A percentile compares a stretch with the other conserved stretches of the same genome.
Conservation (phyloP, 768 basidiomycete species). For the Kwoniella europaea region DNA sequence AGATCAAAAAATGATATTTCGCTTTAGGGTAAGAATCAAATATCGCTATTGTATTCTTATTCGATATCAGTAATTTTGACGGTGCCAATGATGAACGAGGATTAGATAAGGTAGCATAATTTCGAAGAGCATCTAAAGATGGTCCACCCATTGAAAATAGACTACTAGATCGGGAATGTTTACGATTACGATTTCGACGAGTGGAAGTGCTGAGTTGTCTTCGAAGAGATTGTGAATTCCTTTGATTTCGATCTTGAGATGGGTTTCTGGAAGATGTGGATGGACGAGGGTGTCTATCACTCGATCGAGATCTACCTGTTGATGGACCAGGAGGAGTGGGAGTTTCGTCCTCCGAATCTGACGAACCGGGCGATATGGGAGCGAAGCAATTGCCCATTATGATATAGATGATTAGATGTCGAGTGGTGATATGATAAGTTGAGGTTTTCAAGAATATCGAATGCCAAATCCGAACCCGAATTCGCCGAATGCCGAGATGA, state of each 20-base stretch:
- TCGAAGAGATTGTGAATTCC: neutral
- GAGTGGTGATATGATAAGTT: neutral
- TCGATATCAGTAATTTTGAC: constrained; percentile 35
- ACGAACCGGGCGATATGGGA: constrained; percentile 6
- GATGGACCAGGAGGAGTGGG: neutral
- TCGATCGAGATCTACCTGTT: neutral
- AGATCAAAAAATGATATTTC: constrained; percentile 82
- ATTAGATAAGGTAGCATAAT: constrained; percentile 40
- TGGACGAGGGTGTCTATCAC: neutral
- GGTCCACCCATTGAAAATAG: constrained; percentile 8
- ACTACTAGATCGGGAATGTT: constrained; percentile 7
- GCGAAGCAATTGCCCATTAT: constrained; percentile 26
- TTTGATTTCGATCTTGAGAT: neutral
- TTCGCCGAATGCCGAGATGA: too few species aligned
- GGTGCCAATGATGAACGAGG: constrained; percentile 33
- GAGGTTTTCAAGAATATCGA: neutral
- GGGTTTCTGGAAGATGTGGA: neutral
- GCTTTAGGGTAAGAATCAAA: constrained; percentile 61
- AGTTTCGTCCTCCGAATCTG: neutral
- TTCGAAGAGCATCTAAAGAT: constrained; percentile 32
- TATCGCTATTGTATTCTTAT: constrained; percentile 40
- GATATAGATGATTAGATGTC: neutral
- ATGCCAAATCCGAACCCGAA: too few species aligned
- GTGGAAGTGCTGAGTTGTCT: neutral
- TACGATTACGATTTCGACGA: neutral